Evolutionary conservation across 306 rosid genomes (phyloP).

Genomic region (Cajanus cajan): DNA sequence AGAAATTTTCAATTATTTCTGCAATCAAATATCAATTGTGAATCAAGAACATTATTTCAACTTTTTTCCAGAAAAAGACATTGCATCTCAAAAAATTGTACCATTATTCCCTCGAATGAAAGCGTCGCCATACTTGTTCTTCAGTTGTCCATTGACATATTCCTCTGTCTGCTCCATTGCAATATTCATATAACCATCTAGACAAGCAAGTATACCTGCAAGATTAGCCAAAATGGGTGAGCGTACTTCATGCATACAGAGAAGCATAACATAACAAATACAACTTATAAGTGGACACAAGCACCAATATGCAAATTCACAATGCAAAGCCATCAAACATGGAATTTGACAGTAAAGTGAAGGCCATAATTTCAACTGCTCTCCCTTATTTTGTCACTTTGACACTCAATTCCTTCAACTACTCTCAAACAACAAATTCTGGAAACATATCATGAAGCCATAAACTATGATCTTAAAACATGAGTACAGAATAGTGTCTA

Average conservation of each 20-base stretch:
- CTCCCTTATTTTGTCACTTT: neutral
- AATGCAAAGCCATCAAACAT: neutral
- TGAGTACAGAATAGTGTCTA: neutral
- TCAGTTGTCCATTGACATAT: constrained; percentile 89
- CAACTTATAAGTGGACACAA: neutral
- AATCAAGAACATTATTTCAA: neutral
- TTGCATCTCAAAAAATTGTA: constrained; percentile 21
- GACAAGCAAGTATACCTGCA: constrained; percentile 93
- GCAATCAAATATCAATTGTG: constrained; percentile 8
- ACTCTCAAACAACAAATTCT: neutral
- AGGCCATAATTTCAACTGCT: neutral
- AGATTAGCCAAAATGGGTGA: constrained; percentile 23
- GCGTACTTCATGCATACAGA: neutral
- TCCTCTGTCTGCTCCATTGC: constrained; percentile 99
- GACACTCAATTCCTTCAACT: neutral
- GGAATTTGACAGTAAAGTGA: neutral
- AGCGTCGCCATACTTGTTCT: constrained; percentile 95
- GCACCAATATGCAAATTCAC: constrained; percentile 7
- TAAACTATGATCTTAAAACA: neutral
- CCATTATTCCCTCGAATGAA: constrained; percentile 95
- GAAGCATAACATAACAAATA: constrained; percentile 2
- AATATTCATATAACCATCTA: constrained; percentile 97
- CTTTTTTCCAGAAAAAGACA: neutral
- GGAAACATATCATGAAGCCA: neutral
- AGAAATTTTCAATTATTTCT: neutral